Conservation (phyloP, 1,284 basidiomycete species). For the Ganoderma sp. region DNA sequence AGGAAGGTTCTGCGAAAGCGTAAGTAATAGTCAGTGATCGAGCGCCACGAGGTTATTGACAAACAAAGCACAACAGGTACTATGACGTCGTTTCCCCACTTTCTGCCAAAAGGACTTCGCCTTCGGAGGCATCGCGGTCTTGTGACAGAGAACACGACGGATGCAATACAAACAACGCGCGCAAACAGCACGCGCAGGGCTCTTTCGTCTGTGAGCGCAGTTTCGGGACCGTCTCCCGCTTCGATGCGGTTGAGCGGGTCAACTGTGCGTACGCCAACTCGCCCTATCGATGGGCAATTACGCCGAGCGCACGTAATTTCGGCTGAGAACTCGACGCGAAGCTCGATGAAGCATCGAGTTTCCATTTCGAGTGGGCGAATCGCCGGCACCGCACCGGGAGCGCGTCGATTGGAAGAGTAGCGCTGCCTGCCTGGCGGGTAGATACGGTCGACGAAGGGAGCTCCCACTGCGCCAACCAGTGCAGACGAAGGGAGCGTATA, state of each 20-base stretch:
- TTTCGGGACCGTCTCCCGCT: not conserved
- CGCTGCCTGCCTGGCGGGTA: conserved; percentile 2
- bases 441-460: conserved; percentile 2
- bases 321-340: conserved; percentile 19
- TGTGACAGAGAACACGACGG: conserved; percentile 21
- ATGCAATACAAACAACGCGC: not conserved
- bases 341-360: conserved; percentile 20
- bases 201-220: not conserved
- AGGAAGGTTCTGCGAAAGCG: conserved; percentile 78
- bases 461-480: not conserved
- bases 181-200: not conserved
- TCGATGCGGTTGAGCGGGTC: conserved; percentile 13
- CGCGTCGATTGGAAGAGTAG: conserved; percentile 24
- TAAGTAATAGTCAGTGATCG: not conserved
- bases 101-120: not conserved
- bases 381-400: conserved; percentile 31
- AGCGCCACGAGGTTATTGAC: conserved; percentile 8
- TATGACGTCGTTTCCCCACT: conserved; percentile 20
- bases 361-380: conserved; percentile 30
- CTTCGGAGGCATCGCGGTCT: conserved; percentile 23
- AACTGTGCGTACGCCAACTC: conserved; percentile 20
- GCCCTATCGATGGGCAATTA: conserved; percentile 29
- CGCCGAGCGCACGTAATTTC: conserved; percentile 28
- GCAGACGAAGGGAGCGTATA: not conserved
- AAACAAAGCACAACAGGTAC: conserved; percentile 9